Base-by-base conservation (phyloP, 768 basidiomycete species). In the Punctularia strigosozonata region DNA sequence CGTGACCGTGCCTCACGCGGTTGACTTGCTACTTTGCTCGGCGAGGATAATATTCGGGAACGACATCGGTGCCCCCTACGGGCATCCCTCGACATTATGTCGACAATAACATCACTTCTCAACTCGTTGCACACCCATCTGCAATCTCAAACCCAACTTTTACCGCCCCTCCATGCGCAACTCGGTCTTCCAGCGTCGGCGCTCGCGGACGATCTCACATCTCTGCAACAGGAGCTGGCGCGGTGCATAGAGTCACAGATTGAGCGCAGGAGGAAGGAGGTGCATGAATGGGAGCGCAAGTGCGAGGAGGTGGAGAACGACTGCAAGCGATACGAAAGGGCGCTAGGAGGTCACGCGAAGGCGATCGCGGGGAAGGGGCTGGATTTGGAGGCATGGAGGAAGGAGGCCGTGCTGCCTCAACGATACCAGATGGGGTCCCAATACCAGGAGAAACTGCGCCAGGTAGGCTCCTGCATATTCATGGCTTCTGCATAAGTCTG, bases 101-200 rank as follows among this genome's bases (percentile, higher is more conserved):
- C 43, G 20, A 40, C 50, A 18, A 52, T 87, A 34, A 84, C 79
- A 25, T 65, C 78, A 8, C 68, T 89, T 13, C 67, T 90, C 6
- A 75, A 82, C 54, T 80, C 84, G 17, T 57, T 91, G 20, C 83
- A 88, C 46, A 69, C 76, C 3, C 81, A 85, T 55, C 63, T 90
- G 4, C 81, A 83, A 55, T 61, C 77, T 2, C 88, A 92, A 58
- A 87, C 85, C 0, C 79, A 83, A 45, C 66, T 87, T 23, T 65
- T 94, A 2, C 87, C 87, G 13, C 76, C 79, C 5, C 65, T 94
- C 4, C 88, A 92, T 57, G 67, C 74, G 1, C 86, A 86, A 51
- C 81, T 94, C 13, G 88, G 86, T 23, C 68, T 92, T 12, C 86
- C 89, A 6, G 59, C 75, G 20, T 75, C 77, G 8, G 80, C 87